These are phyloP conservation scores for Punica granatum DNA, from an alignment of 345 rosid genomes.

Conservation along the genomic window DNA sequence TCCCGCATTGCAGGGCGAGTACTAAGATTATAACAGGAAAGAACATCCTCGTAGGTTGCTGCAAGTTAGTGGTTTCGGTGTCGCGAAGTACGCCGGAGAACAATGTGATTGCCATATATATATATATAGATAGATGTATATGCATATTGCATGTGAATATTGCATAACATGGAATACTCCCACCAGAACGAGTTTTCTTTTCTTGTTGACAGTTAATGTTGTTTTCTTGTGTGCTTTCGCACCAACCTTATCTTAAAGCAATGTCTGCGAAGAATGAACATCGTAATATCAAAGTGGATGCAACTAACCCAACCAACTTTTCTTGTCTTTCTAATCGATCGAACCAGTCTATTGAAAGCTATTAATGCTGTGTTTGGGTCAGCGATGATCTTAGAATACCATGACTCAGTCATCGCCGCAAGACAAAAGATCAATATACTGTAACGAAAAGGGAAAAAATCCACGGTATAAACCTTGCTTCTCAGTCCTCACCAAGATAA, in stretches of 20 bases:
- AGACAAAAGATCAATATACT: background rate
- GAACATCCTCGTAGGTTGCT: slow-evolving; percentile 8
- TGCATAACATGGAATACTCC: background rate
- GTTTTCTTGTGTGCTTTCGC: slow-evolving; percentile 15
- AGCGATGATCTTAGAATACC: background rate
- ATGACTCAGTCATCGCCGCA: background rate
- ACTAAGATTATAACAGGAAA: slow-evolving; percentile 12
- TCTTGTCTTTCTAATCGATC: background rate
- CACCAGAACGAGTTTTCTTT: slow-evolving; percentile 3
- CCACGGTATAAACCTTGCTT: background rate
- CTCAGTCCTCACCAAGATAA: background rate
- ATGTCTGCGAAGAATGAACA: background rate
- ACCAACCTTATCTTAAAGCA: slow-evolving; percentile 25
- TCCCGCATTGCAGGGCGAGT: slow-evolving; percentile 18
- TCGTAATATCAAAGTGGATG: slow-evolving; percentile 33
- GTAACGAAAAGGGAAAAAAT: background rate
- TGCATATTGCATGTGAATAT: background rate
- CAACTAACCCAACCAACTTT: slow-evolving; percentile 26
- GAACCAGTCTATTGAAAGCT: background rate
- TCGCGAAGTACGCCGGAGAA: background rate
- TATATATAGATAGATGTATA: background rate
- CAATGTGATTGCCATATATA: background rate
- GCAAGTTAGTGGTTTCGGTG: background rate
- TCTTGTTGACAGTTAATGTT: slow-evolving; percentile 1
- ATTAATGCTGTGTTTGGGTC: background rate